Evolutionary conservation across 805 yeast species (phyloP).

Genomic region (Wickerhamomyces strasburgensis): DNA sequence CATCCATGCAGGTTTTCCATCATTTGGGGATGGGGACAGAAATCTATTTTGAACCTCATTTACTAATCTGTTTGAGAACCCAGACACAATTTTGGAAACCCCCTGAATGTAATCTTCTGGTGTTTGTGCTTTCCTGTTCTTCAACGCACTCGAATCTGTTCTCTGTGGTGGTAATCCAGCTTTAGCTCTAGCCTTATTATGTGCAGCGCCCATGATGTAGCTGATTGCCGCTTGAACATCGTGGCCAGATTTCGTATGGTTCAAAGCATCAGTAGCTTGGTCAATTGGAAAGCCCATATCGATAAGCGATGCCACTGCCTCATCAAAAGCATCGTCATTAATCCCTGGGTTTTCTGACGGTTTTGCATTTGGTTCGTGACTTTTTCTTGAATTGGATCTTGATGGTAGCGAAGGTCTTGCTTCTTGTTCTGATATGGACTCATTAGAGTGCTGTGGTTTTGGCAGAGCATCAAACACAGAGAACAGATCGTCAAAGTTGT

Average conservation of each 20-base stretch:
- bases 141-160: neutral
- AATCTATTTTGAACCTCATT: slow-evolving; percentile 29
- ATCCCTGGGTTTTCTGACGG: no score
- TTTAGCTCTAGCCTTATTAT: slow-evolving; percentile 33
- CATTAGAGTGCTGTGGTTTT: neutral
- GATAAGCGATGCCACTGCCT: slow-evolving; percentile 58
- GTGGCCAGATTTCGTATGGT: slow-evolving; percentile 43
- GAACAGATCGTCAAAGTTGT: slow-evolving; percentile 27
- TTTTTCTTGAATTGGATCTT: no score
- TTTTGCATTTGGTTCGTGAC: no score
- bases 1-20: slow-evolving; percentile 72
- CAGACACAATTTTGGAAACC: slow-evolving; percentile 18
- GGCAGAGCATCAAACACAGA: slow-evolving; percentile 28
- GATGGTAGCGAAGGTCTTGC: neutral
- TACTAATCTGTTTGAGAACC: slow-evolving; percentile 20
- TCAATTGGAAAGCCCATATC: slow-evolving; percentile 76
- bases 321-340: slow-evolving; percentile 32
- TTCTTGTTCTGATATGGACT: slow-evolving; percentile 1
- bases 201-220: slow-evolving; percentile 58
- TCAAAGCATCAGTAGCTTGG: slow-evolving; percentile 56
- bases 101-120: slow-evolving; percentile 18
- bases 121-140: slow-evolving; percentile 1
- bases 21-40: slow-evolving; percentile 21
- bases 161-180: slow-evolving; percentile 16
- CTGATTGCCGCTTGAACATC: slow-evolving; percentile 65